phyloP scores from a whole-genome alignment of 2,329 filamentous ascomycete species.

The Microdochium paspali region DNA sequence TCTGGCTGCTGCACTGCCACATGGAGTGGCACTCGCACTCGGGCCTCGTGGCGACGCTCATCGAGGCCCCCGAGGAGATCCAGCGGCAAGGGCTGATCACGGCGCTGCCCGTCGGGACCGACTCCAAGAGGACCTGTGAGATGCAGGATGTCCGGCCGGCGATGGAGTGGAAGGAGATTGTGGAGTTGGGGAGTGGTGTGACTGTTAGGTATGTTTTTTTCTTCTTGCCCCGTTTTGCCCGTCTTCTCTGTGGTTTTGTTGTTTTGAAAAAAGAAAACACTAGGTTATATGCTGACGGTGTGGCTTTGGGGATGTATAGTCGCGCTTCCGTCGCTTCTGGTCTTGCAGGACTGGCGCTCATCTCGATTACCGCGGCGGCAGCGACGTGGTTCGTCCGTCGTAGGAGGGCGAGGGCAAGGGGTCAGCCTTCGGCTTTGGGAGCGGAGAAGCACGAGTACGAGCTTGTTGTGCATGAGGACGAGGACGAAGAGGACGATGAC shows the following conservation, averaged over 20 bases:
- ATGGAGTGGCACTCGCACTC: constrained; percentile 45
- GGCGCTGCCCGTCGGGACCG: not conserved
- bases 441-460: not conserved
- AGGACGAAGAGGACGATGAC: not conserved
- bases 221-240: no score
- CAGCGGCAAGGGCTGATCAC: constrained; percentile 37
- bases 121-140: not conserved
- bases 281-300: no score
- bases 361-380: not conserved
- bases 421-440: not conserved
- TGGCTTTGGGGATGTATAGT: no score
- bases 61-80: constrained; percentile 27
- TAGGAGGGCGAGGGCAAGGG: not conserved
- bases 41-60: constrained; percentile 32
- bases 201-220: not conserved
- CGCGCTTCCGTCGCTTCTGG: not conserved
- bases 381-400: not conserved
- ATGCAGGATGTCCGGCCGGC: not conserved
- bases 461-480: not conserved
- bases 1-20: constrained; percentile 38
- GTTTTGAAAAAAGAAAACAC: no score
- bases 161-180: not conserved
- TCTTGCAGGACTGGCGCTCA: not conserved
- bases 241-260: not conserved
- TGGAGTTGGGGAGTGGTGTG: not conserved